Evolutionary conservation across 805 yeast species (phyloP), one percentile per base, ranked within the genome.

Genomic region (Zygotorulaspora florentina): DNA sequence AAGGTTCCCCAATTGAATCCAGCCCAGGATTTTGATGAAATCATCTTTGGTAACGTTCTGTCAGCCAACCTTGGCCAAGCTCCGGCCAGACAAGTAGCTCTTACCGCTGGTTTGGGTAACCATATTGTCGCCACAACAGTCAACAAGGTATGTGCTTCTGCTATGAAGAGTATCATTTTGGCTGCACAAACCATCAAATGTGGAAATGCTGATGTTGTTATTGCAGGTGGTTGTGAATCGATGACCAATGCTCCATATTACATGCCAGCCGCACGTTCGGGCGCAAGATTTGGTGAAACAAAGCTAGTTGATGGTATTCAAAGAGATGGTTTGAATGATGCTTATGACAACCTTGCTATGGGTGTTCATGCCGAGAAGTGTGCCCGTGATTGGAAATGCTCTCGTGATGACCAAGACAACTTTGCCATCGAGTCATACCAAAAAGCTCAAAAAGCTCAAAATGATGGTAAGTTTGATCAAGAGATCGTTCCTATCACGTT

Each of bases 281-380:
- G 98, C 57, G 82, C 88, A 58, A 85, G 91, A 74, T 93, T 81
- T 62, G 99, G 99, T 59, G 91, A 87, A 53, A 69, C 81, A 43
- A 56, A 74, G 17, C 57, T 91, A 52, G 81, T 90, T 39, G 99
- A 93, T 65, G 98, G 96, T 62, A 70, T 93, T 50, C 86, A 84
- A 67, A 83, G 83, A 64, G 99, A 93, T 69, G 99, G 99, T 59
- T 75, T 93, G 58, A 76, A 80, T 65, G 99, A 93, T 68, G 98
- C 93, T 29, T 93, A 89, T 71, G 87, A 84, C 57, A 80, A 83
- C 54, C 69, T 75, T 55, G 86, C 95, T 53, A 93, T 93, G 99
- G 99, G 99, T 66, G 86, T 86, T 47, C 89, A 93, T 55, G 99
- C 96, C 55, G 99, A 93, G 72, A 89, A 89, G 67, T 89, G 96